Evolutionary conservation across 1,284 basidiomycete species (phyloP), one percentile per base, ranked within the genome.

Genomic region (Ceratorhiza oryzae-sativae): DNA sequence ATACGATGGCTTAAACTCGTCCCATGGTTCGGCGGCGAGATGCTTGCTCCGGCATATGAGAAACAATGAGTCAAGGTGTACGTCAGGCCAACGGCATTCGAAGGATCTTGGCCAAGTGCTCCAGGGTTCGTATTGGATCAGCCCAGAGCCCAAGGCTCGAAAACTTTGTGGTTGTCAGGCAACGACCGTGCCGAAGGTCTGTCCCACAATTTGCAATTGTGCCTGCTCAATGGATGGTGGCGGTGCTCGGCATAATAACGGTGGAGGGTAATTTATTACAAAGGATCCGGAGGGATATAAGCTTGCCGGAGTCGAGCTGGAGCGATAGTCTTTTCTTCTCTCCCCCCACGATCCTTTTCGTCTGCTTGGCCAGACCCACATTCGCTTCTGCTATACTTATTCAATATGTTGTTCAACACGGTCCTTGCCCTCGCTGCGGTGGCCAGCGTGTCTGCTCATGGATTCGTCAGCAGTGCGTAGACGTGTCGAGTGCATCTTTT

Each of bases 361-460:
- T 67, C 63, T 67, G 63, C 63, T 51, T 23, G 61, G 61, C 34
- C 61, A 63, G 61, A 63, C 61, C 20, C 30, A 49, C 61, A 15
- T 63, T 63, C 46, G 5, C 61, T 63, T 42, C 41, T 25, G 10
- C 25, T 27, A 25, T 55, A 13, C 2, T 32, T 53, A 30, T 53
- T 55, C 39, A 68, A 8, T 25, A 68, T 68, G 63, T 68, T 68
- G 63, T 42, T 68, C 49, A 27, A n/a, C 23, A 18, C 63, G 23
- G 51, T 68, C 27, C 12, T 68, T 32, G 63, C 63, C 39, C 51
- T 68, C 63, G 63, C 63, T 45, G 63, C 51, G n/a, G 51, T 56
- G 32, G 63, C 63, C 51, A 49, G 63, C 45, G 63, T 68, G 5
- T 56, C 63, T 20, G 63, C 63, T 10, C 63, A 68, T 30, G 63